Evolutionary conservation across 768 basidiomycete genomes (phyloP), one percentile per base, ranked within the genome.

Genomic region (Tricholoma terreum): DNA sequence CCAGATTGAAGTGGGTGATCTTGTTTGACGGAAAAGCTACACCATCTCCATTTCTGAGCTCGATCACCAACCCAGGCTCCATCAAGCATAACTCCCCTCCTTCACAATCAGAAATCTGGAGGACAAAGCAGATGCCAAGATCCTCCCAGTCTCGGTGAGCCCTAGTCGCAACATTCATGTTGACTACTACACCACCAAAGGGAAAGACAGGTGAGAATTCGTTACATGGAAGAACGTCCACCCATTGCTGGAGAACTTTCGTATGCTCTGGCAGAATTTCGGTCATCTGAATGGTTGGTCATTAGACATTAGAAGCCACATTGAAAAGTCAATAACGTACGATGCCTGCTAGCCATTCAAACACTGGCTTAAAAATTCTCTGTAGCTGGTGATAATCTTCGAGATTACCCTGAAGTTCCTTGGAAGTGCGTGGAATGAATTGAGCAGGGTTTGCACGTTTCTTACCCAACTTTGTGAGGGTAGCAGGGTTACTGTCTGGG

Each of bases 181-280:
- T 69, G n/a, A 69, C n/a, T 4, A 66, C 67, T 52, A 68, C 50
- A 1, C 66, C 63, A n/a, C 50, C 46, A 59, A 69, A 70, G 1
- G 66, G 67, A 58, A 58, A 57, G 12, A 53, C 56, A 43, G 64
- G 54, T 52, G 58, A 58, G 56, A 52, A 19, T 50, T 54, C 48
- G 14, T 54, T 40, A 9, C 48, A n/a, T 15, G 63, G 65, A 14
- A 64, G 65, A 43, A 54, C 6, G n/a, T 61, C 58, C 6, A 54
- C 57, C 56, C 40, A 27, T 17, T 60, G 30, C 6, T 27, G 19
- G 19, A 63, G 38, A 19, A 48, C 33, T 19, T 57, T 31, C 40
- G 55, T 58, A 5, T 60, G 55, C 9, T 62, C 56, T 10, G 64
- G 66, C 4, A 57, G 36, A 6, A 40, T 24, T 31, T 56, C 38